Evolutionary conservation across 495 filamentous ascomycete genomes (phyloP).

Genomic region (Penicillium macrosclerotiorum): DNA sequence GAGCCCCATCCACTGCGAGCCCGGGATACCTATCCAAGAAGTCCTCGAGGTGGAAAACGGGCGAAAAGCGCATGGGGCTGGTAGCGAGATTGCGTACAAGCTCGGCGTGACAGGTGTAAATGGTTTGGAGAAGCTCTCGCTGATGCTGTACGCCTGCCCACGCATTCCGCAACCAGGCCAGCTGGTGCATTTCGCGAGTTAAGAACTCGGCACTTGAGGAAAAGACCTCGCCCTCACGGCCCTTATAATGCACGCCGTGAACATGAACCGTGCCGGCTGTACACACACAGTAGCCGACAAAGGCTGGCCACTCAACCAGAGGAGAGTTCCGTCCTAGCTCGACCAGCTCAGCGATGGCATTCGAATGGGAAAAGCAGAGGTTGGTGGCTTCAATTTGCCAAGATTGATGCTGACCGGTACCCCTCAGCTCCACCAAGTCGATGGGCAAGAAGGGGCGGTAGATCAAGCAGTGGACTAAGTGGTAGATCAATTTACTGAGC

Average conservation of each 20-base stretch:
- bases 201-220: constrained; percentile 67
- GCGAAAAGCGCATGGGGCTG: constrained; percentile 65
- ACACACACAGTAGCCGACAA: constrained; percentile 78
- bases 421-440: constrained; percentile 73
- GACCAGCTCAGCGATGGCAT: constrained; percentile 80
- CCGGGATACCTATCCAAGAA: constrained; percentile 78
- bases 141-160: constrained; percentile 82
- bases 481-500: constrained; percentile 79
- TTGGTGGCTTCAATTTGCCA: constrained; percentile 90
- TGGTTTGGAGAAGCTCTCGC: constrained; percentile 68
- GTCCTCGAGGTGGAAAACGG: constrained; percentile 80
- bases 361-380: constrained; percentile 81
- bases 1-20: constrained; percentile 49
- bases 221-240: constrained; percentile 62
- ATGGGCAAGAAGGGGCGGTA: constrained; percentile 84
- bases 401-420: constrained; percentile 78
- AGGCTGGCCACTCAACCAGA: constrained; percentile 76
- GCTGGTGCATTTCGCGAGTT: constrained; percentile 72
- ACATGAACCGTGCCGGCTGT: constrained; percentile 83
- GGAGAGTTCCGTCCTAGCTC: constrained; percentile 65
- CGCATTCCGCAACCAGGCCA: constrained; percentile 65
- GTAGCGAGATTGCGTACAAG: constrained; percentile 68
- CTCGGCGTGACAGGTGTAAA: constrained; percentile 70
- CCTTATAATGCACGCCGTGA: constrained; percentile 77
- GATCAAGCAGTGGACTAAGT: constrained; percentile 78